A percentile compares a stretch with the other conserved stretches of the same genome.
phyloP scores from a whole-genome alignment of 768 basidiomycete species.

The Tylopilus cervinicoccineus region DNA sequence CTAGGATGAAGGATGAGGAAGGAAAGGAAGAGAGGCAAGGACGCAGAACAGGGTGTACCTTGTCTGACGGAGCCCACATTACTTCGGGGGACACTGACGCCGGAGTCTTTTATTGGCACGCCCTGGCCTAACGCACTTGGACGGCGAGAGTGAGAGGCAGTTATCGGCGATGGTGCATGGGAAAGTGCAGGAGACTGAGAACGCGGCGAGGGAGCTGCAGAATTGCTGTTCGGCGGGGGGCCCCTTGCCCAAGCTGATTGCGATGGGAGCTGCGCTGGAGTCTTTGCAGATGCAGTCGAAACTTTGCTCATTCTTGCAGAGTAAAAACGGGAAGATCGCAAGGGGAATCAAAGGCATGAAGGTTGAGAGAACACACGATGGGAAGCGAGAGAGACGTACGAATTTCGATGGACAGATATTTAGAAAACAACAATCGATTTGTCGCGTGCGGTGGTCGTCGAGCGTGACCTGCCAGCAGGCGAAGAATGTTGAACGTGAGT shows the following conservation, averaged over 20 bases:
- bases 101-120: conserved; percentile 67
- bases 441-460: conserved; percentile 77
- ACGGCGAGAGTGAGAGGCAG: conserved; percentile 69
- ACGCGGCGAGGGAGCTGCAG: conserved; percentile 58
- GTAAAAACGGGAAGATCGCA: conserved; percentile 12
- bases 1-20: conserved; percentile 30
- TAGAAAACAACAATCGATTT: conserved; percentile 48
- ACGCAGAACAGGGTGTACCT: conserved; percentile 38
- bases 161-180: conserved; percentile 40
- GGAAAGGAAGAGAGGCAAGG: neutral
- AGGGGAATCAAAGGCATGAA: neutral
- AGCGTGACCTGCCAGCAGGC: conserved; percentile 92
- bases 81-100: conserved; percentile 67
- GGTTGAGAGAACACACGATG: neutral
- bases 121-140: conserved; percentile 71
- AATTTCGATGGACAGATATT: conserved; percentile 42
- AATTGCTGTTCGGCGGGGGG: conserved; percentile 59
- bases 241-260: conserved; percentile 92
- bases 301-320: conserved; percentile 86
- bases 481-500: conserved; percentile 50
- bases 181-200: conserved; percentile 74
- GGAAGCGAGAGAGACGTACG: conserved; percentile 30
- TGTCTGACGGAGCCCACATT: conserved; percentile 63
- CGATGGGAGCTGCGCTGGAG: conserved; percentile 65
- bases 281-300: conserved; percentile 72